Evolutionary conservation across 331 rosid species (phyloP), one percentile per base, ranked within the genome.

Genomic region (Ulmus americana): DNA sequence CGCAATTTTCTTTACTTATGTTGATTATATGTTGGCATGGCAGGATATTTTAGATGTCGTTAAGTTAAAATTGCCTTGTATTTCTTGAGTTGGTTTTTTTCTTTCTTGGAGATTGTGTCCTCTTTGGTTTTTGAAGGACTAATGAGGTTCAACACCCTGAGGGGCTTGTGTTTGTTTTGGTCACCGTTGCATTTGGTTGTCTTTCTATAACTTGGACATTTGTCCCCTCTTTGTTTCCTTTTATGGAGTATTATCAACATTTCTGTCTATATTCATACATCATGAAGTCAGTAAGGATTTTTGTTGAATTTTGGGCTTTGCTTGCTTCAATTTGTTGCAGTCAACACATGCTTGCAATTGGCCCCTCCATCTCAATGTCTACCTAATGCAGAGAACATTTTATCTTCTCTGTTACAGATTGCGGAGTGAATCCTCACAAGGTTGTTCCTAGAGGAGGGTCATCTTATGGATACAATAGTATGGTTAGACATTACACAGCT

Each of bases 391-490:
- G 22, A 20, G 64, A 72, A 74, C 55, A 67, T 74, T 48, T 48
- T 71, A 44, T 79, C 97, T 54, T 80, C 95, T 71, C 75, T 81
- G 57, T 57, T 72, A 10, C 90, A 65, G 96, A 94, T 70, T 74
- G 79, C 69, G 77, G 70, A 58, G 64, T 65, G 70, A 91, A 81
- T 40, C 61, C 73, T 52, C 82, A 75, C 68, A 86, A 68, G 77
- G 65, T 76, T 49, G 73, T 82, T 71, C 56, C 84, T 59, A 81
- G 50, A 16, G 91, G 80, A 20, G 22, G 22, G 15, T 63, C 67
- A 74, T 39, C 88, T 50, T 77, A 68, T 65, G 86, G 76, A 70
- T 69, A 20, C 22, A 0, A 70, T 68, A 70, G 65, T 46, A 54
- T 72, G 62, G 77, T 55, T 7, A 80, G 86, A 66, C 88, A 87